Base-by-base conservation (phyloP, 495 filamentous ascomycete species). In the Aspergillus campestris region DNA sequence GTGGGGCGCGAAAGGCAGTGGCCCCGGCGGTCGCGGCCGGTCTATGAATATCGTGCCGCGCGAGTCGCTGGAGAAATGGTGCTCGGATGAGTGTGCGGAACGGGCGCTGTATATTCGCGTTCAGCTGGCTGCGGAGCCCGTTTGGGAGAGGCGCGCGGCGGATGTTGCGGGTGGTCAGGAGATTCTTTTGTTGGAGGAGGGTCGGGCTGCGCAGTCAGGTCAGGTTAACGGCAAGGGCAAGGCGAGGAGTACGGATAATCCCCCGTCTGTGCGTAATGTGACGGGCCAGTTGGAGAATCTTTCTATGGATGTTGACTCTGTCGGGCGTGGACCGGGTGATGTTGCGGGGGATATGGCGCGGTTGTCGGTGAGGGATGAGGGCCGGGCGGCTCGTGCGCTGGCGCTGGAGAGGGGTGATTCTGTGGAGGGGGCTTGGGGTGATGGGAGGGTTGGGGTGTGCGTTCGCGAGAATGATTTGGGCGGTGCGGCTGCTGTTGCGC, bases 21-120 rank as follows among this genome's bases (percentile, higher is more conserved):
- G 73, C 50, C 62, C 77, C 41, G 70, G 62, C 53, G 71, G 73
- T 14, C 63, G 65, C 4, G 66, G 73, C 35, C 57, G 66, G 31
- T 66, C 74, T 42, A 67, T 78, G 61, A 73, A 75, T 15, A 76
- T 83, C 34, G 78, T 84, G 8, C 71, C 75, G n/a, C 74, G 69
- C 7, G 77, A 79, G 42, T 76, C 83, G 53, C 53, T 91, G 8
- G 88, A 94, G 64, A 82, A 83, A 57, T 98, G 94, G 87, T 98
- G 92, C 59, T 85, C 81, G 1, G 76, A 84, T 36, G 70, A 69
- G 12, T 98, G 92, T 71, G 84, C 82, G 1, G 74, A 80, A 51
- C 73, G 83, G 32, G 89, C 86, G 12, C 67, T 94, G 51, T 94
- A 86, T 62, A 70, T 98, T 48, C 83, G 86, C 52, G 84, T 91